Conservation (phyloP, 306 rosid species). For the Citrullus mucosospermus region DNA sequence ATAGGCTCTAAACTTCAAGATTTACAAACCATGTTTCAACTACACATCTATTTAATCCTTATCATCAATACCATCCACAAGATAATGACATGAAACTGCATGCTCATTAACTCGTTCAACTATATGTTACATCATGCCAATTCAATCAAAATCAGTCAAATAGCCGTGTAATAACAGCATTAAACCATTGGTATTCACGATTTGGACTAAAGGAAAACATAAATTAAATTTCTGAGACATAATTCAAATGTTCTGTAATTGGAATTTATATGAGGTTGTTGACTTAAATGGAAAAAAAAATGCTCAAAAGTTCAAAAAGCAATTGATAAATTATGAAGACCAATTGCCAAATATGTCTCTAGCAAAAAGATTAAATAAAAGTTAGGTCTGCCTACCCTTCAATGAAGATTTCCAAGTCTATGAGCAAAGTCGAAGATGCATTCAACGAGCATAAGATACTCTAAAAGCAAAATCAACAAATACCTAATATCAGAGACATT, state of each 20-base stretch:
- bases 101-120: neutral
- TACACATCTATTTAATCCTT: no score
- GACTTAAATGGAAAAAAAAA: no score
- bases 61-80: neutral
- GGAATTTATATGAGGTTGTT: no score
- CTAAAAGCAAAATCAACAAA: neutral
- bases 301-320: no score
- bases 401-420: neutral
- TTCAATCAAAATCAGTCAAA: neutral
- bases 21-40: neutral
- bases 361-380: no score
- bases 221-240: neutral
- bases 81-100: neutral
- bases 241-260: no score
- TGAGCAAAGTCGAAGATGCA: neutral
- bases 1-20: no score
- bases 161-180: neutral
- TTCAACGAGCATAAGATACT: neutral
- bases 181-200: neutral
- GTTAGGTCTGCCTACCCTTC: no score
- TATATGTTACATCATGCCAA: neutral
- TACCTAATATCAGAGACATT: constrained; percentile 26
- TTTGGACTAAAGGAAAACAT: neutral
- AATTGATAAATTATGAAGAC: no score
- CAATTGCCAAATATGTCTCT: no score